Evolutionary conservation across 805 yeast species (phyloP).

Genomic region (Saccharomycopsis selenospora): DNA sequence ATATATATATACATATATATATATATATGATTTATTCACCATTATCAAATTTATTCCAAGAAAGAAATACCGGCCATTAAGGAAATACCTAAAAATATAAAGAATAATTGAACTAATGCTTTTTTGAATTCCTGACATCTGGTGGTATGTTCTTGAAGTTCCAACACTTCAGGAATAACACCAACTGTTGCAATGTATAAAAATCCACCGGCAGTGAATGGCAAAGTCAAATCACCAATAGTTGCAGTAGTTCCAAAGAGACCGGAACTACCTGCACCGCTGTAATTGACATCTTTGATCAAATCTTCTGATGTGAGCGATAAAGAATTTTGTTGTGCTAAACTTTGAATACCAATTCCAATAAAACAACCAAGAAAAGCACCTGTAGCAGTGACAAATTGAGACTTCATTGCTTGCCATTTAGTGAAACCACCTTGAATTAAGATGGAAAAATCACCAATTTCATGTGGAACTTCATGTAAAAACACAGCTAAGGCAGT

Average conservation of each 20-base stretch:
- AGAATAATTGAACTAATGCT: constrained; percentile 41
- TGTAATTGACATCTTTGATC: background rate
- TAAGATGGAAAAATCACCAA: constrained; percentile 71
- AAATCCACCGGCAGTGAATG: constrained; percentile 74
- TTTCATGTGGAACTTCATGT: constrained; percentile 77
- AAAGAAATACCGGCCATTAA: constrained; percentile 49
- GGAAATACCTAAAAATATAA: constrained; percentile 46
- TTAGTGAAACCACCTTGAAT: constrained; percentile 63
- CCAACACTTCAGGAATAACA: constrained; percentile 66
- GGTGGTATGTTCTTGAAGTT: constrained; percentile 31
- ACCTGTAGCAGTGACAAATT: constrained; percentile 58
- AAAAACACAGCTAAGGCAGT: constrained; percentile 65
- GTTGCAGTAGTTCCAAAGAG: constrained; percentile 45
- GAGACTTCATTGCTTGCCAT: constrained; percentile 59
- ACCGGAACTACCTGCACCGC: constrained; percentile 28
- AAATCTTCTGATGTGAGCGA: constrained; percentile 2
- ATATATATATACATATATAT: too few relatives aligned
- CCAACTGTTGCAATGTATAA: constrained; percentile 66
- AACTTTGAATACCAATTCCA: constrained; percentile 50
- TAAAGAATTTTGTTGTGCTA: constrained; percentile 23
- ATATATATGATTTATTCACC: too few relatives aligned
- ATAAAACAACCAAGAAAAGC: constrained; percentile 58
- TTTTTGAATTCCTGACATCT: constrained; percentile 34
- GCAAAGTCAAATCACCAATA: constrained; percentile 47
- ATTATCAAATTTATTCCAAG: constrained; percentile 32